Base-by-base conservation (phyloP, 345 rosid species). In the Aurinia saxatilis region DNA sequence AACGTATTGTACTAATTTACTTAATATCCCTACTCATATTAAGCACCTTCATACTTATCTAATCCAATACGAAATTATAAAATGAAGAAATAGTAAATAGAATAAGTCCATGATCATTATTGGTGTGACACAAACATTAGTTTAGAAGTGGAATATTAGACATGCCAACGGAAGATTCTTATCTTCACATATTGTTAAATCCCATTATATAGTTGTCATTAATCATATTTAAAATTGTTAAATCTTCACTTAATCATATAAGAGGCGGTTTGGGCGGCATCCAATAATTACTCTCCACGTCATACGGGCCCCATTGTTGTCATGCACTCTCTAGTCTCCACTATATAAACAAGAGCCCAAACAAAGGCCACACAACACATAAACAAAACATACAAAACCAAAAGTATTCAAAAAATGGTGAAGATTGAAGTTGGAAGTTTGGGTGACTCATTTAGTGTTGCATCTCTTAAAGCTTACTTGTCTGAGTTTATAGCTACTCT, bases 401-500 rank as follows among this genome's bases (percentile, higher is more conserved):
- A 41, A 51, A 35, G 9, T 14, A 13, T 34, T 34, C 14, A 6
- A 64, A 59, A 65, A 52, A 92, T 89, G 98, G 95, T 80, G 80
- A 89, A 83, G 80, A 51, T 89, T 6, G 84, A 77, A 36, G 72
- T 86, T 16, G 98, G 98, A 9, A 76, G 81, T 59, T 2, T 82
- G 11, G 88, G 93, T 19, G 98, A 88, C 72, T 84, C 95, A 7
- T 84, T 88, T 66, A 86, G 92, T 59, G 74, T 62, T 2, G 79
- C 79, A 10, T 83, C 95, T 11, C 74, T 89, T 6, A 92, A 76
- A 74, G 64, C 83, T 30, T 92, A 85, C 67, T 69, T 86, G 5
- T 57, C 96, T 5, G 98, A 92, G 82, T 92, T 92, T 69, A 92
- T 86, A 7, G 92, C 96, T 49, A 92, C 98, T 27, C 83, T 88